Evolutionary conservation across 2,329 filamentous ascomycete species (phyloP), one percentile per base, ranked within the genome.

Genomic region (Endoconidiophora polonica): DNA sequence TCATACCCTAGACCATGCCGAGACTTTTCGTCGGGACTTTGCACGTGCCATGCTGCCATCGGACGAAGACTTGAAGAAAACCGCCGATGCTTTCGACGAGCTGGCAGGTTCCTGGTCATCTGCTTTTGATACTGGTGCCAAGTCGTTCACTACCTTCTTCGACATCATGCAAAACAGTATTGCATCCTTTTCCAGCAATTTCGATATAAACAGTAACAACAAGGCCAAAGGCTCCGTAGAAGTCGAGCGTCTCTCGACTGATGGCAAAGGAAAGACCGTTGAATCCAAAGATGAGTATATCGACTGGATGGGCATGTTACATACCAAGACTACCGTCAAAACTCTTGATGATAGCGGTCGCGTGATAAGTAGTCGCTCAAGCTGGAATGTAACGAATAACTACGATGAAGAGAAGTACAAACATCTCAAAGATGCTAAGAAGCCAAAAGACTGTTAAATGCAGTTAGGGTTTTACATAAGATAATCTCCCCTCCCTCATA

Each of bases 301-400:
- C 3, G 69, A 72, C 56, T 55, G 58, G 5, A 63, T 63, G 46
- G 70, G 69, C 29, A 66, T 68, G 54, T 55, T 63, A 10, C 68
- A 70, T 52, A 63, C 61, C 47, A 69, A 65, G 55, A 62, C 62
- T 6, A 66, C 64, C 5, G 61, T 65, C 23, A 65, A 62, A 53
- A 66, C 59, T 5, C 57, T 68, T 6, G 66, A 71, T 38, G 59
- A 60, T 18, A 57, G 68, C 5, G 70, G 69, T 42, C 61, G 63
- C 10, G 63, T 69, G 50, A 58, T 71, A 14, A 61, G 64, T 33
- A 62, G 58, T 5, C 59, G 65, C 54, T 67, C 65, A 14, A 38
- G 36, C 10, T 53, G 52, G 52, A 50, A 40, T n/a, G 40, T 53
- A 23, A 53, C 52, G 3, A 53, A 50, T 23, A 47, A 53, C 18